Conservation (phyloP, 179 eudicot genomes). For the Drosera spatulata region DNA sequence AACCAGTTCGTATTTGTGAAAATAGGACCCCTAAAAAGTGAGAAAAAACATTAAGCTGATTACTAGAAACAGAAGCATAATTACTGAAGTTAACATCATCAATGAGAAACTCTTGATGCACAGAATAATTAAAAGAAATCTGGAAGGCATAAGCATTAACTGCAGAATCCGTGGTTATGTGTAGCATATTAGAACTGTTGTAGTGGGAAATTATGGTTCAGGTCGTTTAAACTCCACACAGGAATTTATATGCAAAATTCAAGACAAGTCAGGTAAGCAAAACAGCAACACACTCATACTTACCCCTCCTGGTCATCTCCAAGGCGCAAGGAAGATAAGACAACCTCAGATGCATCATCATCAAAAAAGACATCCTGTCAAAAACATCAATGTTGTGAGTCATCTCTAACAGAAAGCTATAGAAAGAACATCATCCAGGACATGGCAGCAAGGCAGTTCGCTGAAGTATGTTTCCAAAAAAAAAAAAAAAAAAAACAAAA, state of each 20-base stretch:
- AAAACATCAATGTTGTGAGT: constrained; percentile 7
- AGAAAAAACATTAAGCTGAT: background rate
- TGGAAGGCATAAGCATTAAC: too few relatives aligned
- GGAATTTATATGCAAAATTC: too few relatives aligned
- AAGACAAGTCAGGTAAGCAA: background rate
- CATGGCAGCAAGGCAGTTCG: background rate
- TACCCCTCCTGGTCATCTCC: constrained; percentile 86
- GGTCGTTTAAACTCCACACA: too few relatives aligned
- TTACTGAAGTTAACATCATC: background rate
- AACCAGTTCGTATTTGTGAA: constrained; percentile 86
- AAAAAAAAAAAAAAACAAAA: too few relatives aligned
- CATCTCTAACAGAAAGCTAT: background rate
- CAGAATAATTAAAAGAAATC: too few relatives aligned
- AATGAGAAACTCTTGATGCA: background rate
- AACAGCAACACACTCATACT: constrained; percentile 5
- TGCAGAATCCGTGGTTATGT: too few relatives aligned
- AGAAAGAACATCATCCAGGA: background rate
- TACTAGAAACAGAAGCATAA: constrained; percentile 1
- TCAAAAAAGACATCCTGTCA: constrained; percentile 86
- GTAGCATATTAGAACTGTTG: too few relatives aligned
- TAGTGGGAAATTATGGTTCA: too few relatives aligned
- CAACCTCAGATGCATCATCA: constrained; percentile 97
- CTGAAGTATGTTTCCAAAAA: background rate
- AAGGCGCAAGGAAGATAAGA: constrained; percentile 83
- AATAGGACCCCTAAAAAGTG: constrained; percentile 45